phyloP scores from a whole-genome alignment of 129 eudicot genomes.

The Calendula officinalis region DNA sequence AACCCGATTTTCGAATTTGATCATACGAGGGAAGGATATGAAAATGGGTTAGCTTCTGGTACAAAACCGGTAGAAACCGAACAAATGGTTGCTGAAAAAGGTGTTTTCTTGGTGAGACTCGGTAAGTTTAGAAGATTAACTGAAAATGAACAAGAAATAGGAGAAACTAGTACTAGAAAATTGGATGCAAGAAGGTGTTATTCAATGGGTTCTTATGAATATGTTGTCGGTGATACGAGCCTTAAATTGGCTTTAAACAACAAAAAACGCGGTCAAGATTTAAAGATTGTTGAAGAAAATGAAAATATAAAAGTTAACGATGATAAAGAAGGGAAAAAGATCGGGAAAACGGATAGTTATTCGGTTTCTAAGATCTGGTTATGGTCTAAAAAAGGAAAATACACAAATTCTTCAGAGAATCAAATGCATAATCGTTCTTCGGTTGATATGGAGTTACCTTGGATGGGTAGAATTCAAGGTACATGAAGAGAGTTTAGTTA shows the following conservation, averaged over 20 bases:
- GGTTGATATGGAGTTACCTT: conserved; percentile 48
- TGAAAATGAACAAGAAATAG: conserved; percentile 21
- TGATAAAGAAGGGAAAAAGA: conserved; percentile 49
- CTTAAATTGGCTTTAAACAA: conserved; percentile 60
- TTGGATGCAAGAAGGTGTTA: conserved; percentile 89
- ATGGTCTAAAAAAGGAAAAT: conserved; percentile 53
- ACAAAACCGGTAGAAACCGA: conserved; percentile 21
- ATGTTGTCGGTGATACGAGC: conserved; percentile 59
- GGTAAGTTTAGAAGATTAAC: conserved; percentile 50
- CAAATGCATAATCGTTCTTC: conserved; percentile 42
- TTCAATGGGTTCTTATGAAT: conserved; percentile 91
- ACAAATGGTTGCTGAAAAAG: conserved; percentile 27
- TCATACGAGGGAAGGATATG: conserved; percentile 26
- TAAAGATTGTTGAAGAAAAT: conserved; percentile 25
- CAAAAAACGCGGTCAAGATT: conserved; percentile 18
- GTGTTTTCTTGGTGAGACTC: conserved; percentile 49
- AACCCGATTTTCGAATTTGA: conserved; percentile 47
- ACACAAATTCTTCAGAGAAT: conserved; percentile 48
- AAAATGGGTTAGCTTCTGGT: conserved; percentile 19
- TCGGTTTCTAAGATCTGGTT: conserved; percentile 69
- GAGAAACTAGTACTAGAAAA: conserved; percentile 68
- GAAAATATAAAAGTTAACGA: conserved; percentile 20
- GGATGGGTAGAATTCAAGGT: conserved; percentile 56
- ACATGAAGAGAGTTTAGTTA: conserved; percentile 35
- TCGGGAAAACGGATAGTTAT: conserved; percentile 50